Evolutionary conservation across 164 flowering plant genomes (phyloP), one percentile per base, ranked within the genome.

Genomic region (Chloranthus sessilifolius): DNA sequence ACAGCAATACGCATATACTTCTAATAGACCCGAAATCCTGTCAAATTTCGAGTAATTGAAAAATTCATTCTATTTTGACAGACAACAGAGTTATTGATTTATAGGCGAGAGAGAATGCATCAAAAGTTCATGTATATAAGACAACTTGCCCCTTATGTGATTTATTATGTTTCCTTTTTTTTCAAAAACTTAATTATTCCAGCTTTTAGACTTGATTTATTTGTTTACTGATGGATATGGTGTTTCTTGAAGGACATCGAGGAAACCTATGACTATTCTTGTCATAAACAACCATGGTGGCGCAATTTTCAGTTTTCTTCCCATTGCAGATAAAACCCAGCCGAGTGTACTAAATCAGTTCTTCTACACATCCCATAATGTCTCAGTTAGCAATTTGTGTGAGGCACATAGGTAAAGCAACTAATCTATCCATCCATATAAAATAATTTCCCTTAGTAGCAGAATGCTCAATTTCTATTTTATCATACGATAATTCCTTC

Each of bases 251-350:
- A 94, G 99, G 82, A 66, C 60, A 14, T 1, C 42, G 57, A 73
- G 97, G 67, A 88, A 82, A 65, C 99, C 96, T 16, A 75, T 88
- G 75, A 78, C 81, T 3, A 69, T 94, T 35, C 23, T 94, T 42
- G 92, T 88, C 17, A 66, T 78, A 40, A 94, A 94, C 72, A 94
- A 94, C 66, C 91, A 67, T 53, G 97, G 99, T 51, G 99, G 99
- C 31, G 99, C 88, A 67, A 94, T 88, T 62, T 94, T 94, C 70
- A 86, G 97, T 58, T 77, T 86, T 52, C 97, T 92, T 63, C 99
- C 99, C 21, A 62, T 84, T 58, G 95, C 95, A 30, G 61, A 74
- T 37, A 72, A 43, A 50, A 71, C 74, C n/a, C 74, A 77, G 3
- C 58, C 60, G 36, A 66, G 67, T 40, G 56, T 86, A 47, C 9